A percentile compares a stretch with the other conserved stretches of the same genome.
These are phyloP conservation scores for Durusdinium trenchii DNA, from an alignment of 73 alveolate genomes.

Conservation along the genomic window DNA sequence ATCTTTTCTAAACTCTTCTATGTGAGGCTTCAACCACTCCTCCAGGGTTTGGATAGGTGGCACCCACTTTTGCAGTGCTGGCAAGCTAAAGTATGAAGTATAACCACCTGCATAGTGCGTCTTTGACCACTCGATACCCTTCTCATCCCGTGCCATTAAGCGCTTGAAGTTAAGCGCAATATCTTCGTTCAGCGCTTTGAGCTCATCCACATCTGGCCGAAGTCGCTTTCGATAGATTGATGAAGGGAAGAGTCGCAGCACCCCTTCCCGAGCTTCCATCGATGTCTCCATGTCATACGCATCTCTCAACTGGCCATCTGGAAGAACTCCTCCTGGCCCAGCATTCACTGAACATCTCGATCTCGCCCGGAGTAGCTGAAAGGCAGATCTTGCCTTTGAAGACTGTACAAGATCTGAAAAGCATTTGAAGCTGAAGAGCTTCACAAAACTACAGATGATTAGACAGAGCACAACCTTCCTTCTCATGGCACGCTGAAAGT, in stretches of 20 bases:
- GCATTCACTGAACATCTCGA: too few species aligned
- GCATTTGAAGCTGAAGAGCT: too few species aligned
- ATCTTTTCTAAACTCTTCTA: slow-evolving; percentile 51
- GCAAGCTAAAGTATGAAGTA: slow-evolving; percentile 82
- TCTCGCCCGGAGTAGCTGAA: too few species aligned
- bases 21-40: slow-evolving; percentile 77
- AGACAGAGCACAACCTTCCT: too few species aligned
- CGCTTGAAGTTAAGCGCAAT: slow-evolving; percentile 60
- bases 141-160: slow-evolving; percentile 72
- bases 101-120: slow-evolving; percentile 90
- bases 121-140: slow-evolving; percentile 73
- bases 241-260: slow-evolving; percentile 35
- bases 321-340: slow-evolving; percentile 58
- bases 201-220: not conserved
- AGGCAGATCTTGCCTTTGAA: too few species aligned
- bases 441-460: too few species aligned
- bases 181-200: slow-evolving; percentile 48
- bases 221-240: slow-evolving; percentile 46
- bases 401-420: too few species aligned
- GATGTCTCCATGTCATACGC: slow-evolving; percentile 26
- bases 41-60: slow-evolving; percentile 65
- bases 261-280: slow-evolving; percentile 47
- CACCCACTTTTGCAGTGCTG: slow-evolving; percentile 79
- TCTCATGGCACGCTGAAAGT: too few species aligned
- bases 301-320: slow-evolving; percentile 68